Conservation (phyloP, 1,284 basidiomycete species). For the Rhodotorula sp. region DNA sequence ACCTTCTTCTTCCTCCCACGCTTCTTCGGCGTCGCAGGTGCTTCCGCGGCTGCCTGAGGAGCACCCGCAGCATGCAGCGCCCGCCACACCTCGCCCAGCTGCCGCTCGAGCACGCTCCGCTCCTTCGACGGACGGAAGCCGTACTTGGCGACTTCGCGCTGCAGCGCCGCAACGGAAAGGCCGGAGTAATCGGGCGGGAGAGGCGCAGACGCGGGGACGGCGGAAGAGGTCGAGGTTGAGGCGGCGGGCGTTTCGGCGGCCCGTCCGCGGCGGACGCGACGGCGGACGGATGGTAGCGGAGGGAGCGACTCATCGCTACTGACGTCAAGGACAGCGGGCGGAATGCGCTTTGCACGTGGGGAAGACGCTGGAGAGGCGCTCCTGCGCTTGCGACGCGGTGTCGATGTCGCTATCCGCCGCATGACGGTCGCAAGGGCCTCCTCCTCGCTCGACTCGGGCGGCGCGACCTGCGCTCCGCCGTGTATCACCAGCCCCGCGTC, state of each 20-base stretch:
- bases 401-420: too few relatives aligned
- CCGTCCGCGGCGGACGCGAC: too few relatives aligned
- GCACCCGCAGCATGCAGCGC: conserved; percentile 18
- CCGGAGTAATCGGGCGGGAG: conserved; percentile 26
- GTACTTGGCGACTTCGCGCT: conserved; percentile 30
- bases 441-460: conserved; percentile 22
- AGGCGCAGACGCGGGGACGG: not conserved
- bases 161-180: conserved; percentile 17
- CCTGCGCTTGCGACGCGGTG: too few relatives aligned
- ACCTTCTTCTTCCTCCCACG: conserved; percentile 22
- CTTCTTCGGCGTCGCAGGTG: not conserved
- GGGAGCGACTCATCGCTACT: not conserved
- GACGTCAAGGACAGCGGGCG: not conserved
- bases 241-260: not conserved
- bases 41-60: accelerated
- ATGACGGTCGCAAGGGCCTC: conserved; percentile 8
- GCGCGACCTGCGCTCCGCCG: not conserved
- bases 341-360: too few relatives aligned
- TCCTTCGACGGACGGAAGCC: conserved; percentile 36
- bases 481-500: not conserved
- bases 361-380: not conserved
- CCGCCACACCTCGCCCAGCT: conserved; percentile 30
- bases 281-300: not conserved
- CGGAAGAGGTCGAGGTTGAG: not conserved
- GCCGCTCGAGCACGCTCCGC: conserved; percentile 32